phyloP scores from a whole-genome alignment of 2,329 filamentous ascomycete genomes.

The Aspergillus sp. region DNA sequence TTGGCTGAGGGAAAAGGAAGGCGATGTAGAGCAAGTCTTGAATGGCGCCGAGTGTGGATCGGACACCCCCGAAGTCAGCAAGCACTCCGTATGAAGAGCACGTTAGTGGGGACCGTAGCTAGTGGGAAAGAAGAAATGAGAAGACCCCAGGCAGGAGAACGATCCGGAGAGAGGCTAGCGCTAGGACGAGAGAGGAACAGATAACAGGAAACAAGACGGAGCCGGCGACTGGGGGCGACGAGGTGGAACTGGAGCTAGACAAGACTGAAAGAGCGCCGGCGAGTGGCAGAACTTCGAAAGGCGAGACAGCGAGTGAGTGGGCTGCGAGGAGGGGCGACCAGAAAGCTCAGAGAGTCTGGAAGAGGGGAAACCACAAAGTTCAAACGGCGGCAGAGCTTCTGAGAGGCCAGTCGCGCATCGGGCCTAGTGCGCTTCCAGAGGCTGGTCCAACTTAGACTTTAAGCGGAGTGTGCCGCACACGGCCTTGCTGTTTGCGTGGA shows the following conservation, averaged over 20 bases:
- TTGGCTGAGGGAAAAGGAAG: neutral
- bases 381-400: neutral
- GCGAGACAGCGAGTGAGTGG: constrained; percentile 1
- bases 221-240: constrained; percentile 20
- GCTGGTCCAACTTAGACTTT: neutral
- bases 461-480: neutral
- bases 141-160: constrained; percentile 19
- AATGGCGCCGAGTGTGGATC: constrained; percentile 27
- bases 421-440: too few species aligned
- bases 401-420: neutral
- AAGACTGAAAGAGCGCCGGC: neutral
- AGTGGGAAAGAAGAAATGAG: constrained; percentile 15
- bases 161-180: constrained; percentile 23
- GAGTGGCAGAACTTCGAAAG: neutral
- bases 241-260: constrained; percentile 6
- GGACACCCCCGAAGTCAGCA: constrained; percentile 27
- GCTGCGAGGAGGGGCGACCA: neutral
- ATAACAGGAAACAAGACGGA: constrained; percentile 22
- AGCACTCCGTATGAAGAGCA: constrained; percentile 17
- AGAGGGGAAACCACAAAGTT: neutral
- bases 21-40: constrained; percentile 12
- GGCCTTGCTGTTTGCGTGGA: neutral
- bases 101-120: constrained; percentile 23
- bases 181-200: constrained; percentile 13
- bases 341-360: neutral